Base-by-base conservation (phyloP, 1,139 yeast species). In the Nakaseomyces glabratus region DNA sequence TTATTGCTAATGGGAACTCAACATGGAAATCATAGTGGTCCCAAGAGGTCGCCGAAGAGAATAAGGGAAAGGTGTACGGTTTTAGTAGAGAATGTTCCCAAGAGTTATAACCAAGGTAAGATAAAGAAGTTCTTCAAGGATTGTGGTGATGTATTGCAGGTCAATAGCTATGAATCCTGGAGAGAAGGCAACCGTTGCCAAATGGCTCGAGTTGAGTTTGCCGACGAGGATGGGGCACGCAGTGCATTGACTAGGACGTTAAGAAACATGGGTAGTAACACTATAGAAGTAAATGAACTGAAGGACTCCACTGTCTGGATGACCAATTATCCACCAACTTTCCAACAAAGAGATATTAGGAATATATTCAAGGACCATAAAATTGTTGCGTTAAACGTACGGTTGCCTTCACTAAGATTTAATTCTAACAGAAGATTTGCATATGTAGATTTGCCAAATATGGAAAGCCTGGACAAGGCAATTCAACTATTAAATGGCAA, bases 321-420 rank as follows among this genome's bases (percentile, higher is more conserved):
- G 60, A 72, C 93, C 0, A 84, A 84, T 48, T 84, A 71, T 47
- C 86, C 93, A 0, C 79, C 86, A 0, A 52, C 62, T 1, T 69
- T 57, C 46, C 63, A 66, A 0, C 65, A 64, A 26, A 58, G 57
- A 0, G 58, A 66, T 7, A 38, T 85, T 0, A 47, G 52, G 12
- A 45, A 52, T 0, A 29, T 71, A n/a, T 78, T 82, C 48, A 42
- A 52, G 0, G 37, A 55, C 4, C 54, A 53, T 34, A 84, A 84
- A 0, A 55, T 77, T 1, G 39, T 52, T 0, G 45, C 49, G 2
- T 46, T 75, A 5, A 71, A 74, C 37, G 60, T 79, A 1, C 61
- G 95, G 35, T 64, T 82, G 28, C 95, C 95, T 0, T 71, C 81
- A 0, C 70, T 79, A 41, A 67, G 68, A 26, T 66, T 62, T 33